Evolutionary conservation across 139 green algal species (phyloP).

Genomic region (Nannochloris sp.): DNA sequence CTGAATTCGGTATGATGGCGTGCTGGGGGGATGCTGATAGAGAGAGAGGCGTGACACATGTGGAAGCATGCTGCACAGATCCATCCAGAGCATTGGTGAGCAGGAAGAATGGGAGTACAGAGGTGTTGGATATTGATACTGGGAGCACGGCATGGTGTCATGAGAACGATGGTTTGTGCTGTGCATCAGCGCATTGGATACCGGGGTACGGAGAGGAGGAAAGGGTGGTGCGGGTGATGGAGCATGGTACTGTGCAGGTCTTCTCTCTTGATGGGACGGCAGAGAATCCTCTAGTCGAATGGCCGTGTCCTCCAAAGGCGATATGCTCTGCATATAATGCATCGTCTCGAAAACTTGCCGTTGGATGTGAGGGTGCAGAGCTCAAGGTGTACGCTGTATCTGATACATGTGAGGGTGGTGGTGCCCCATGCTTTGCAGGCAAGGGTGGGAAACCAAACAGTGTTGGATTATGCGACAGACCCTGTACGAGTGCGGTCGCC

Average conservation of each 20-base stretch:
- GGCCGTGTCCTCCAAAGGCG: background rate
- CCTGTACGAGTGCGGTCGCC: constrained; percentile 21
- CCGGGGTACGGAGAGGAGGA: background rate
- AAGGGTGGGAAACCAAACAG: constrained; percentile 36
- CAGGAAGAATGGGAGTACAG: too few species aligned
- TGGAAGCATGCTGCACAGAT: too few species aligned
- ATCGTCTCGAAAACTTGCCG: constrained; percentile 13
- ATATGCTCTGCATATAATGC: constrained; percentile 6
- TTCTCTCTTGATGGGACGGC: background rate
- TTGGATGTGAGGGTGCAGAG: constrained; percentile 30
- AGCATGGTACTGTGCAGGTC: background rate
- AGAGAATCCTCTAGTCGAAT: background rate
- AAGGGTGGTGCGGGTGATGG: background rate
- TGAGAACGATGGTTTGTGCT: too few species aligned
- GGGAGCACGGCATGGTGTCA: too few species aligned
- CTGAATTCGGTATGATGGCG: too few species aligned
- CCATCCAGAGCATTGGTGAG: too few species aligned
- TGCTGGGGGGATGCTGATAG: too few species aligned
- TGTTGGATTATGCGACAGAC: constrained; percentile 30
- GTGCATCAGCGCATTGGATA: too few species aligned
- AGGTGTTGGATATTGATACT: too few species aligned
- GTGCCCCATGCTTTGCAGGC: constrained; percentile 11
- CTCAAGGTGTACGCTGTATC: constrained; percentile 28
- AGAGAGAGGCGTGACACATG: too few species aligned
- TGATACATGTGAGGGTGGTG: background rate